These are phyloP conservation scores for Phytopythium cucurbitacearum DNA, from an alignment of 352 stramenopile genomes.

Conservation along the genomic window DNA sequence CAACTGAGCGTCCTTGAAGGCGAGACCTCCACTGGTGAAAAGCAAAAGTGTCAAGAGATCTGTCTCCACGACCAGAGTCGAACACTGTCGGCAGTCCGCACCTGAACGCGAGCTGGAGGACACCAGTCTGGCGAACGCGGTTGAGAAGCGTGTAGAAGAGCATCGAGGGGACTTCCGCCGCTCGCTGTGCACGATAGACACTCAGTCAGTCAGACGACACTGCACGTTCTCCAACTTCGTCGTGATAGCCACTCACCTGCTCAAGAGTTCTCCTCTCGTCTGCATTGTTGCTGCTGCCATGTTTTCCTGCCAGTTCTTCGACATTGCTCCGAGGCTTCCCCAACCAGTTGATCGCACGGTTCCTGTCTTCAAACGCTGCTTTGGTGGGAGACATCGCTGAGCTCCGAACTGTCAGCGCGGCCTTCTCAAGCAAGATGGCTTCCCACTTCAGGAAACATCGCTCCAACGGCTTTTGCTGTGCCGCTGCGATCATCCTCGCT, in stretches of 20 bases:
- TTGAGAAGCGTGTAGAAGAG: slow-evolving; percentile 75
- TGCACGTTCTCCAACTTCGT: not conserved
- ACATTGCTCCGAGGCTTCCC: too few species aligned
- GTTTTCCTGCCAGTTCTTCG: not conserved
- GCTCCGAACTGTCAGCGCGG: slow-evolving; percentile 32
- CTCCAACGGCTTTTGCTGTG: slow-evolving; percentile 51
- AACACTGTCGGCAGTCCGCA: slow-evolving; percentile 8
- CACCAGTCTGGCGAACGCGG: slow-evolving; percentile 51
- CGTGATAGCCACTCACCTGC: slow-evolving; percentile 32
- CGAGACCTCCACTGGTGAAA: slow-evolving; percentile 24
- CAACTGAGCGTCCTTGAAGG: slow-evolving; percentile 39
- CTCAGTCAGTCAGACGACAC: not conserved
- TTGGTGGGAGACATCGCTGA: slow-evolving; percentile 1
- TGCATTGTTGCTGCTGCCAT: slow-evolving; percentile 1
- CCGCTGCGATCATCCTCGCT: slow-evolving; percentile 31
- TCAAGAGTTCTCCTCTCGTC: slow-evolving; percentile 28
- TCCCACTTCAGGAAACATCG: slow-evolving; percentile 63
- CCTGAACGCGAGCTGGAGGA: slow-evolving; percentile 62
- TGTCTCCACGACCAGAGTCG: not conserved
- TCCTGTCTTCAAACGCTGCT: too few species aligned
- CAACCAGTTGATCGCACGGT: too few species aligned
- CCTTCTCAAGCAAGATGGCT: slow-evolving; percentile 39
- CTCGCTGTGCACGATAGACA: slow-evolving; percentile 19
- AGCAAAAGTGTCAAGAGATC: slow-evolving; percentile 1
- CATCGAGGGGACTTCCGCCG: slow-evolving; percentile 47